Evolutionary conservation across 352 stramenopile genomes (phyloP).

Genomic region (Phytophthora agathidicida): DNA sequence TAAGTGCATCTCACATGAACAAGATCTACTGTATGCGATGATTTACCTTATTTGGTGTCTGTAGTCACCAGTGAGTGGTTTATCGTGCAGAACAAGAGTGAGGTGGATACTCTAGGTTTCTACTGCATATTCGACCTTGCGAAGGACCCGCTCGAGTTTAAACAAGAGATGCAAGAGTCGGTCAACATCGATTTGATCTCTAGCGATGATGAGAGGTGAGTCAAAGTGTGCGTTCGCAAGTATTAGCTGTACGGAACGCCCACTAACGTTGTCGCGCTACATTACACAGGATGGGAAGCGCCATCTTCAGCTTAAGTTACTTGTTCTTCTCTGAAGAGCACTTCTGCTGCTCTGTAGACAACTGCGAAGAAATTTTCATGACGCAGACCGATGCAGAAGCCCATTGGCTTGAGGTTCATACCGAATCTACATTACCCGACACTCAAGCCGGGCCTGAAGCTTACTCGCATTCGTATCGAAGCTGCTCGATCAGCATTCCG

Average conservation of each 20-base stretch:
- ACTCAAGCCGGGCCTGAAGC: slow-evolving; percentile 13
- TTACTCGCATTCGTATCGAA: slow-evolving; percentile 41
- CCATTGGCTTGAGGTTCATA: slow-evolving; percentile 52
- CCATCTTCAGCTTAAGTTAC: slow-evolving; percentile 79
- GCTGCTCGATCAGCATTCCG: slow-evolving; percentile 68
- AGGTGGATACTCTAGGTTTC: slow-evolving; percentile 37
- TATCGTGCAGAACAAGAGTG: slow-evolving; percentile 38
- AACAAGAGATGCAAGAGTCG: slow-evolving; percentile 50
- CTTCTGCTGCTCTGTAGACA: slow-evolving; percentile 44
- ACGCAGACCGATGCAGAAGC: slow-evolving; percentile 27
- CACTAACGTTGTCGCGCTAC: neutral
- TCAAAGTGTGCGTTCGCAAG: neutral
- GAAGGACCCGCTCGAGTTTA: slow-evolving; percentile 39
- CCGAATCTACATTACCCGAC: slow-evolving; percentile 13
- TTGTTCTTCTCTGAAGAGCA: slow-evolving; percentile 66
- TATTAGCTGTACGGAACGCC: neutral
- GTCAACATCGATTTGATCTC: slow-evolving; percentile 50
- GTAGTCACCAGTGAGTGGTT: slow-evolving; percentile 51
- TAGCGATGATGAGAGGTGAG: slow-evolving; percentile 27
- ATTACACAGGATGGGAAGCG: slow-evolving; percentile 35
- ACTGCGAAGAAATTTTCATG: slow-evolving; percentile 44
- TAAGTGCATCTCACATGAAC: no score
- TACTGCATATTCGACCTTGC: slow-evolving; percentile 59
- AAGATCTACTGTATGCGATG: neutral
- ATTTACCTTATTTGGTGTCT: neutral